These are phyloP conservation scores for Verticillium nubilum DNA, from an alignment of 2,329 filamentous ascomycete genomes.

Conservation along the genomic window DNA sequence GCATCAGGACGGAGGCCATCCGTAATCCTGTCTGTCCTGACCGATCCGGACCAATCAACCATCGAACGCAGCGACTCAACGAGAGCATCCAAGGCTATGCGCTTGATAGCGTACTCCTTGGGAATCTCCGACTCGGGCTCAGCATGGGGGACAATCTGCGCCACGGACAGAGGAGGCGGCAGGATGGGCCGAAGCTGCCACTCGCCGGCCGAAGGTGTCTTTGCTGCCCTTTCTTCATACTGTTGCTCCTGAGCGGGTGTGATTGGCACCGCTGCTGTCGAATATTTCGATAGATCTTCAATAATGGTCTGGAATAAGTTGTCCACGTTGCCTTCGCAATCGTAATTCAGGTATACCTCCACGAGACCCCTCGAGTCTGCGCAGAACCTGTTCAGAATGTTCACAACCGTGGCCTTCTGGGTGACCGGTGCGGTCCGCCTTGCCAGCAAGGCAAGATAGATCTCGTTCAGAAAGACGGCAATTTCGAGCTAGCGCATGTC, in stretches of 20 bases:
- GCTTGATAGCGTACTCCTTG: slow-evolving; percentile 86
- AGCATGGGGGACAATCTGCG: slow-evolving; percentile 58
- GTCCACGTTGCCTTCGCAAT: slow-evolving; percentile 91
- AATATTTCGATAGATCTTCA: slow-evolving; percentile 85
- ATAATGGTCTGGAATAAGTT: slow-evolving; percentile 97
- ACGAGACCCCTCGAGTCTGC: slow-evolving; percentile 84
- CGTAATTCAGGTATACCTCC: slow-evolving; percentile 96
- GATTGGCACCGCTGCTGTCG: slow-evolving; percentile 71
- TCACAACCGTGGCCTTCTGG: slow-evolving; percentile 90
- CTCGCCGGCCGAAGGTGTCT: slow-evolving; percentile 56
- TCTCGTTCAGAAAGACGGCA: slow-evolving; percentile 95
- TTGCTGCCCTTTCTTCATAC: slow-evolving; percentile 74
- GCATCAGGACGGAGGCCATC: slow-evolving; percentile 12
- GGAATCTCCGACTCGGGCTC: slow-evolving; percentile 69
- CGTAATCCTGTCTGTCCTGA: slow-evolving; percentile 54
- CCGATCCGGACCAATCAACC: slow-evolving; percentile 78
- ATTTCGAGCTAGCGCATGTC: slow-evolving; percentile 71
- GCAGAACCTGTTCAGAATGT: slow-evolving; percentile 76
- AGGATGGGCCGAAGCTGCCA: slow-evolving; percentile 85
- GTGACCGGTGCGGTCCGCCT: slow-evolving; percentile 79
- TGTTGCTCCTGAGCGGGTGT: slow-evolving; percentile 75
- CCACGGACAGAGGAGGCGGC: slow-evolving; percentile 79
- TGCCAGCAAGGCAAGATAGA: slow-evolving; percentile 88
- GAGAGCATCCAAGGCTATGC: slow-evolving; percentile 79
- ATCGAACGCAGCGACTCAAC: slow-evolving; percentile 86